Conservation (phyloP, 495 filamentous ascomycete species). For the Xylaria longipes region DNA sequence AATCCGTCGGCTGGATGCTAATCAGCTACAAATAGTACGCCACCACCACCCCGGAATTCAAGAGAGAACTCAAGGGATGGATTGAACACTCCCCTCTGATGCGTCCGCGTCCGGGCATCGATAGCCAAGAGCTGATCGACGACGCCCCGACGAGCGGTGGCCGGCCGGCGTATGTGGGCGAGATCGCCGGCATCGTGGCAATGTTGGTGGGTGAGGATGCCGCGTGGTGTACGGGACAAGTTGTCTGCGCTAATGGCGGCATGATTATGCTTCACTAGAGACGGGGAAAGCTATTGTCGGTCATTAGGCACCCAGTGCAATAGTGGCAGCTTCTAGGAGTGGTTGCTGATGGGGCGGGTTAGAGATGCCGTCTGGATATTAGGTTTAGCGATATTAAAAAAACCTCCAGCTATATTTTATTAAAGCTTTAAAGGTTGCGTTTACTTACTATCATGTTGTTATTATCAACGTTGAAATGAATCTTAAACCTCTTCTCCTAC, state of each 20-base stretch:
- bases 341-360: background rate
- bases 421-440: too few relatives aligned
- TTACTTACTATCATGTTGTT: too few relatives aligned
- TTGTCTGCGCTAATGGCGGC: slow-evolving; percentile 88
- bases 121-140: slow-evolving; percentile 64
- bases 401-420: too few relatives aligned
- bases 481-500: too few relatives aligned
- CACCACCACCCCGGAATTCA: slow-evolving; percentile 48
- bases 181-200: slow-evolving; percentile 84
- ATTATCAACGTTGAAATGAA: too few relatives aligned
- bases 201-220: slow-evolving; percentile 81
- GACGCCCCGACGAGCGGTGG: slow-evolving; percentile 63
- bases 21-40: slow-evolving; percentile 24
- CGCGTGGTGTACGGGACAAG: slow-evolving; percentile 82
- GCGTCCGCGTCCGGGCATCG: slow-evolving; percentile 59
- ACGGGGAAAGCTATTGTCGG: background rate
- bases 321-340: background rate
- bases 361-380: background rate
- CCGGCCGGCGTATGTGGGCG: slow-evolving; percentile 72
- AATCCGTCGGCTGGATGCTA: background rate
- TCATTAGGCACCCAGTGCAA: background rate
- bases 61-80: slow-evolving; percentile 53
- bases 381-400: too few relatives aligned
- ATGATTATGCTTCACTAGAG: slow-evolving; percentile 65
- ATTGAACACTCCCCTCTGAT: slow-evolving; percentile 73